Evolutionary conservation across 805 yeast species (phyloP).

Genomic region (Sungouiella blattae): DNA sequence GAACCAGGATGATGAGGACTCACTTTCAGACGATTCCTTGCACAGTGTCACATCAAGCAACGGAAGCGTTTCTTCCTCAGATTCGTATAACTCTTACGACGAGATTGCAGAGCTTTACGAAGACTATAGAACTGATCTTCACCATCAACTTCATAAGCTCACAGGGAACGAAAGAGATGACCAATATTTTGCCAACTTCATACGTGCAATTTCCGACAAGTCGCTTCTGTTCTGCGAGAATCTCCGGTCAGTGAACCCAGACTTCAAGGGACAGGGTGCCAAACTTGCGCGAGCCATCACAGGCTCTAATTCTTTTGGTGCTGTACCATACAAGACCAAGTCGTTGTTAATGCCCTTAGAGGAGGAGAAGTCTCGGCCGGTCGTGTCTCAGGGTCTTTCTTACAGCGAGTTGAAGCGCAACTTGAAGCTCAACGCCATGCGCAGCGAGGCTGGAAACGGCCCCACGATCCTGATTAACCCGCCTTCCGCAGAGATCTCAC

Average conservation of each 20-base stretch:
- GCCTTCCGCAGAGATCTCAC: slow-evolving; percentile 7
- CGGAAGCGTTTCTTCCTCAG: slow-evolving; percentile 23
- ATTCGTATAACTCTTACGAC: slow-evolving; percentile 35
- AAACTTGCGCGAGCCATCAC: slow-evolving; percentile 40
- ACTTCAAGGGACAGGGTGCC: slow-evolving; percentile 39
- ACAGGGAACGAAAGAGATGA: slow-evolving; percentile 18
- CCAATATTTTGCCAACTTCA: slow-evolving; percentile 25
- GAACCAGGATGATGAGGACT: slow-evolving; percentile 3
- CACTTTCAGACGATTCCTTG: slow-evolving; percentile 13
- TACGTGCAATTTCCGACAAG: slow-evolving; percentile 30
- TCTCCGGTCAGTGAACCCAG: slow-evolving; percentile 34
- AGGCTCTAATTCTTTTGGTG: slow-evolving; percentile 39
- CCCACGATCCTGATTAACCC: slow-evolving; percentile 5
- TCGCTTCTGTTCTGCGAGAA: slow-evolving; percentile 35
- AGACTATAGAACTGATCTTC: slow-evolving; percentile 23
- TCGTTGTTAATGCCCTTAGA: slow-evolving; percentile 33
- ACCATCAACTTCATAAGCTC: slow-evolving; percentile 12
- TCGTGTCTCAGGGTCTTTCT: slow-evolving; percentile 17
- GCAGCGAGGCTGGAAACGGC: slow-evolving; percentile 6
- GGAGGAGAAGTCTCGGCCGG: slow-evolving; percentile 11
- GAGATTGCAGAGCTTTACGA: slow-evolving; percentile 35
- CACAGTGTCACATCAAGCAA: slow-evolving; percentile 17
- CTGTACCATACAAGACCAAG: slow-evolving; percentile 40
- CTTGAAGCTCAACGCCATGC: slow-evolving; percentile 18
- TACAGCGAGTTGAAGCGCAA: slow-evolving; percentile 33